Percentiles rank a stretch among this genome's conserved stretches.
Conservation (phyloP, 2,329 filamentous ascomycete genomes). For the Cadophora malorum region DNA sequence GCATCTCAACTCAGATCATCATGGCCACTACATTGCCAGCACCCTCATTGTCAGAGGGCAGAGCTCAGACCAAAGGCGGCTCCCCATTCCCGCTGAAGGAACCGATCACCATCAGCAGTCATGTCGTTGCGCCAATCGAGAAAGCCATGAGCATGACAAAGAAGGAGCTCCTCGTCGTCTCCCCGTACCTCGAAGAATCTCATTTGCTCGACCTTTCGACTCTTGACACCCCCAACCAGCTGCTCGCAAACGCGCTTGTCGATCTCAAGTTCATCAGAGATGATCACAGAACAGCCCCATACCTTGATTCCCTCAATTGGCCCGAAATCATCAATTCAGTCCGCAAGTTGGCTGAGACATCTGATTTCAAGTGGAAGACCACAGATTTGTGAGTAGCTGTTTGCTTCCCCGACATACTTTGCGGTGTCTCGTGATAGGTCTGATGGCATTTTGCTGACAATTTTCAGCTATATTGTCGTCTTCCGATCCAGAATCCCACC, state of each 20-base stretch:
- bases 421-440: neutral
- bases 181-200: slow-evolving; percentile 73
- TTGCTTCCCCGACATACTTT: neutral
- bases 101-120: neutral
- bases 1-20: neutral
- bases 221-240: slow-evolving; percentile 67
- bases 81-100: slow-evolving; percentile 9
- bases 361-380: slow-evolving; percentile 61
- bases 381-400: slow-evolving; percentile 42
- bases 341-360: slow-evolving; percentile 55
- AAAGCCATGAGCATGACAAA: slow-evolving; percentile 16
- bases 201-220: slow-evolving; percentile 77
- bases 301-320: slow-evolving; percentile 82
- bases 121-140: neutral
- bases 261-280: slow-evolving; percentile 64
- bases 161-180: slow-evolving; percentile 62
- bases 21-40: slow-evolving; percentile 9
- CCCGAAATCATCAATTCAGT: slow-evolving; percentile 64
- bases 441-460: slow-evolving; percentile 53
- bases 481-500: slow-evolving; percentile 78
- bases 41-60: slow-evolving; percentile 2
- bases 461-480: slow-evolving; percentile 74
- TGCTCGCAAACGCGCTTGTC: slow-evolving; percentile 76
- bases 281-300: slow-evolving; percentile 80
- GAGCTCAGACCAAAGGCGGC: neutral